Evolutionary conservation across 441 rosid species (phyloP), one percentile per base, ranked within the genome.

Genomic region (Metrosideros polymorpha): DNA sequence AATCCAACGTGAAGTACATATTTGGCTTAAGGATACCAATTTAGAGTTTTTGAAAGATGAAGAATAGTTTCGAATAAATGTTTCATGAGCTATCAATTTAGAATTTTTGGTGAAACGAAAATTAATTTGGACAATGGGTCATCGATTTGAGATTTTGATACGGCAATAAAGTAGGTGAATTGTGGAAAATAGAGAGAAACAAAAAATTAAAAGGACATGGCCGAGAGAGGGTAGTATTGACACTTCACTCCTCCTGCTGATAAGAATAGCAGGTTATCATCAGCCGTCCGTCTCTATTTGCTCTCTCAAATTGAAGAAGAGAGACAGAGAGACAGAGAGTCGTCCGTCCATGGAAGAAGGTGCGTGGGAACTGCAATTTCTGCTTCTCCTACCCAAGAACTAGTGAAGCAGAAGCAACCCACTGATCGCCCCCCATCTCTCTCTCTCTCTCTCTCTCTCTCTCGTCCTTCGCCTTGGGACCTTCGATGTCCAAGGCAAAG

Each of bases 1-100:
- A 6, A 63, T 63, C 2, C 0, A 1, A 0, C 0, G 0, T 32
- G 6, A 32, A 63, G 76, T 63, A 63, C 32, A 54, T 4, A 54
- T 54, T 54, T 24, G 57, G 57, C 12, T 54, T 54, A 3, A 8
- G 9, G 10, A 7, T 25, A 27, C 0, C 6, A 0, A 27, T 47
- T 12, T 42, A 2, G 83, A 43, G 39, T 4, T 43, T 79, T 45
- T 25, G 1, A 2, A 79, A 77, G 6, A 43, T 1, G 19, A n/a
- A n/a, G 43, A 6, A 42, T 79, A 79, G 3, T 77, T 43, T 7
- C 3, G 2, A 6, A 12, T 42, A 43, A 12, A 6, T 1, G 5
- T 7, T 79, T 12, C 9, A 13, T 12, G 32, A 10, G 0, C 32
- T 3, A 43, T 77, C 2, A 43, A 43, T 43, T 24, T 0, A 77